Base-by-base conservation (phyloP, 306 rosid genomes). In the Lagenaria siceraria region DNA sequence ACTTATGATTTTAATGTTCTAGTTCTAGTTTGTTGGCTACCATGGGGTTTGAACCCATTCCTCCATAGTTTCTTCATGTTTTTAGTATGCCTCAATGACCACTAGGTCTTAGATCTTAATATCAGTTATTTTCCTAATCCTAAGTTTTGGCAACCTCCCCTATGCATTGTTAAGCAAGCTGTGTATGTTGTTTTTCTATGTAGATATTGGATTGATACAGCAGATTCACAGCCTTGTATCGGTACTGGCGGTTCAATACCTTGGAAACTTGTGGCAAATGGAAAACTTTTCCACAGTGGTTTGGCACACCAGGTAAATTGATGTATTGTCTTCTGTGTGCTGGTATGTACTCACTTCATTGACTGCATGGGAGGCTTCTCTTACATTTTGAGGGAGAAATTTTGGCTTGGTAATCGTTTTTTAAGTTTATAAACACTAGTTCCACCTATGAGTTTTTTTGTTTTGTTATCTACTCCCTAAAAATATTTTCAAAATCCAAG, bases 211-310 rank as follows among this genome's bases (percentile, higher is more conserved):
- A 83, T 92, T 46, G 97, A 95, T 79, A 89, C 96, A 4, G 96
- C 97, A 1, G 99, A 95, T 83, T 92, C 92, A 80, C 99, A 95
- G 77, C 99, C 99, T 19, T 89, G 99, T 33, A 63, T 95, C 19
- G 99, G 98, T 36, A 95, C 98, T 38, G 99, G 99, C 65, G 99
- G 99, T 77, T 78, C 87, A 90, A 85, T 92, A 78, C 97, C 99
- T 78, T 92, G 97, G 99, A 89, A 85, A 82, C 97, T 92, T 76
- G 85, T 81, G 53, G 92, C 84, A 81, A 88, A 88, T 0, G 98
- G 97, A 83, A 92, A 86, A 77, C 97, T 95, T 64, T 95, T 95
- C 80, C 97, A 95, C 82, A 90, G 99, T 78, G 98, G 99, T 82
- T 85, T 92, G 65, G 88, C 96, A 60, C 93, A 90, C 84, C 89